These are phyloP conservation scores for Phytophthora agathidicida DNA, from an alignment of 352 stramenopile species.

Conservation along the genomic window DNA sequence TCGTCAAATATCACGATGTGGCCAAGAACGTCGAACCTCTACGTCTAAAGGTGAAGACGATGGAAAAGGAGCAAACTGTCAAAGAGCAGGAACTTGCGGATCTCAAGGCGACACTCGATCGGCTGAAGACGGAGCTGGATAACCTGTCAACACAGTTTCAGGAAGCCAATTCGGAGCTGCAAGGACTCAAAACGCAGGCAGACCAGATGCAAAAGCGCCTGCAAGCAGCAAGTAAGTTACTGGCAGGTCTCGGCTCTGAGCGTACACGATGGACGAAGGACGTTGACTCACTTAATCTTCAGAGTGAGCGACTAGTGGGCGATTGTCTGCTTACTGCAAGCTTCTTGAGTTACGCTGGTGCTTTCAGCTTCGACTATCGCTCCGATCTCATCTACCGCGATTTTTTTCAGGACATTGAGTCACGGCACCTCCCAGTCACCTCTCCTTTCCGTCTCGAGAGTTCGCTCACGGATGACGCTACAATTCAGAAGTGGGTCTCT, in stretches of 20 bases:
- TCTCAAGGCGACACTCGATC: conserved; percentile 85
- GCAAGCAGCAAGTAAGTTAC: conserved; percentile 92
- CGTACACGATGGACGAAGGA: conserved; percentile 93
- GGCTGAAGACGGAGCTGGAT: conserved; percentile 88
- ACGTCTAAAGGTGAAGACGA: conserved; percentile 91
- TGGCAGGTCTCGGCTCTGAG: conserved; percentile 92
- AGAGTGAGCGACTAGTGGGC: conserved; percentile 88
- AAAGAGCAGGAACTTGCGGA: conserved; percentile 90
- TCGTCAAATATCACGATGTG: conserved; percentile 97
- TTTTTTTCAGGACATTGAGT: conserved; percentile 87
- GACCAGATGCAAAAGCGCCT: conserved; percentile 96
- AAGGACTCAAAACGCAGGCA: conserved; percentile 91
- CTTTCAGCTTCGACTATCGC: conserved; percentile 92
- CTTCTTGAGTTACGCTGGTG: conserved; percentile 91
- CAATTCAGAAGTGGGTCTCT: conserved; percentile 94
- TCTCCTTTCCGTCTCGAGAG: conserved; percentile 89
- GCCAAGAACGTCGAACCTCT: conserved; percentile 95
- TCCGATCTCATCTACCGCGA: conserved; percentile 90
- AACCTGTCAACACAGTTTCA: conserved; percentile 92
- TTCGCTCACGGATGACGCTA: conserved; percentile 93
- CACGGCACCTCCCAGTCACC: conserved; percentile 83
- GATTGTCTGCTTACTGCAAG: conserved; percentile 91
- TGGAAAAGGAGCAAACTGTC: conserved; percentile 93
- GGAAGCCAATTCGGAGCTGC: conserved; percentile 92
- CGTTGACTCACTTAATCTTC: conserved; percentile 84